Evolutionary conservation across 2,329 filamentous ascomycete species (phyloP), one percentile per base, ranked within the genome.

Genomic region (Dryadomyces quercivorus): DNA sequence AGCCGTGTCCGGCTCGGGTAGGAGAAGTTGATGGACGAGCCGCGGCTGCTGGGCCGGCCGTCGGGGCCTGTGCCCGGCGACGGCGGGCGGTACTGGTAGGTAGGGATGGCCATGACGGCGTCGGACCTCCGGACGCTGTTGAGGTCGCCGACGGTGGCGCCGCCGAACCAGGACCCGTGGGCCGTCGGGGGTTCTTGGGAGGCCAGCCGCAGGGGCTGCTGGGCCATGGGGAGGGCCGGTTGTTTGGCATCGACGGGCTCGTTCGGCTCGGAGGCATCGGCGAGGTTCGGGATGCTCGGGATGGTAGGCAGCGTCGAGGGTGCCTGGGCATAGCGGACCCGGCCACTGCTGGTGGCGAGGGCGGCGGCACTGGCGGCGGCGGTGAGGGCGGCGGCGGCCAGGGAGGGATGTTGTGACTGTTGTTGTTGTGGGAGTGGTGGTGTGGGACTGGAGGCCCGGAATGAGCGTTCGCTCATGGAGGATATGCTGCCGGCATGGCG

Each of bases 391-490:
- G 50, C 12, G 21, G 38, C 38, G 4, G 4, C 15, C 16, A 16
- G 38, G 7, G 9, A 10, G 7, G 31, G 51, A 16, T 12, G 52
- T 31, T 7, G 36, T 40, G 36, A 40, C n/a, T 38, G 47, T 18
- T 75, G 74, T 5, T 31, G 26, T 31, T 31, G 26, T 31, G 5
- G 36, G 12, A 8, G 36, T 3, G 3, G 65, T 66, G 74, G 10
- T 40, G 36, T 40, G 57, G 77, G 88, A 4, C 84, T 94, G 3
- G 84, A 82, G 13, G 85, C 86, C 61, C 91, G 82, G 68, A 96
- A 95, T 1, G 89, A 91, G 56, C 92, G 81, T 66, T 92, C 87
- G 34, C 81, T 85, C 91, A 97, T 95, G 51, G 90, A 95, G 21
- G 82, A 78, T 31, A 79, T 79, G 69, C 91, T 94, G 54, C 42